A percentile compares a stretch with the other conserved stretches of the same genome.
Evolutionary conservation across 1,139 yeast genomes (phyloP).

Genomic region (Blastobotrys malaysiensis): DNA sequence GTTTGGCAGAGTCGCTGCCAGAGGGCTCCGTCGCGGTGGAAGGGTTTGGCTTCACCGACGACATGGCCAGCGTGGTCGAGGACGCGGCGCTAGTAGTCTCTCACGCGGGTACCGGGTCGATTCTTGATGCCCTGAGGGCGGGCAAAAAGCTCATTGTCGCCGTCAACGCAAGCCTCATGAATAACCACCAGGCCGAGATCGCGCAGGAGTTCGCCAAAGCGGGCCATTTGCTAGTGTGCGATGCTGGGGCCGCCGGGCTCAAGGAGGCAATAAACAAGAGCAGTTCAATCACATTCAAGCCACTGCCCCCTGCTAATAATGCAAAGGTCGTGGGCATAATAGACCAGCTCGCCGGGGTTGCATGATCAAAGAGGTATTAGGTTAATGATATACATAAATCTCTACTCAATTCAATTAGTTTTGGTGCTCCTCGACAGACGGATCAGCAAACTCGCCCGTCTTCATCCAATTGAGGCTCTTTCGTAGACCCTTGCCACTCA

Average conservation of each 20-base stretch:
- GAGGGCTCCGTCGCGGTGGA: slow-evolving; percentile 30
- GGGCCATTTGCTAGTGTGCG: slow-evolving; percentile 33
- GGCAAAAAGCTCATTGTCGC: slow-evolving; percentile 60
- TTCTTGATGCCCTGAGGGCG: slow-evolving; percentile 64
- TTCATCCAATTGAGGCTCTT: slow-evolving; percentile 33
- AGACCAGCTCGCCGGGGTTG: slow-evolving; percentile 23
- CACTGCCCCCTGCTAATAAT: slow-evolving; percentile 22
- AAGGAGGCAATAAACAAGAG: slow-evolving; percentile 13
- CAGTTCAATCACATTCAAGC: slow-evolving; percentile 13
- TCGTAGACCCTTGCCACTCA: slow-evolving; percentile 32
- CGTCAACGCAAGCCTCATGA: slow-evolving; percentile 65
- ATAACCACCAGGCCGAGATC: slow-evolving; percentile 80
- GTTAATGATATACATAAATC: no score
- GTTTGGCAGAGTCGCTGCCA: slow-evolving; percentile 16
- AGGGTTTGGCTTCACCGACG: slow-evolving; percentile 33
- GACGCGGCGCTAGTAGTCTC: slow-evolving; percentile 58
- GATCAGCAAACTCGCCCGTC: slow-evolving; percentile 27
- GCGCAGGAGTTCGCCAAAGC: slow-evolving; percentile 50
- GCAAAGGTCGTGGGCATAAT: slow-evolving; percentile 21
- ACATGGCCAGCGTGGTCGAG: slow-evolving; percentile 43
- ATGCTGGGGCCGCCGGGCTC: slow-evolving; percentile 11
- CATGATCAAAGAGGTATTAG: not conserved
- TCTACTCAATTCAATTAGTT: no score
- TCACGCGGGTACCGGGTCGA: slow-evolving; percentile 92
- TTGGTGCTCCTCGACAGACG: slow-evolving; percentile 5